Conservation (phyloP, 371 early-diverging fungal species). For the Circinella umbellata region DNA sequence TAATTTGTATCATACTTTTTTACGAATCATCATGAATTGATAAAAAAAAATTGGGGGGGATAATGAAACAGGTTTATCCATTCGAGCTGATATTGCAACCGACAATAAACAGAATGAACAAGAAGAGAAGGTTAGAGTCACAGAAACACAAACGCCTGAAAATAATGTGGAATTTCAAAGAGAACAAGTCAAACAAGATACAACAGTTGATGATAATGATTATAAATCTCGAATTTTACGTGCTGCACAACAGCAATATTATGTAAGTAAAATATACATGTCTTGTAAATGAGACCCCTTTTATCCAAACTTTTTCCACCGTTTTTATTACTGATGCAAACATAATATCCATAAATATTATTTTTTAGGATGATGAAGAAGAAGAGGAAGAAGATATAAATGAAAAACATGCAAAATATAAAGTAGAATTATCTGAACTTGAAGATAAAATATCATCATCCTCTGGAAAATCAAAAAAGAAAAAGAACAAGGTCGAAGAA, state of each 20-base stretch:
- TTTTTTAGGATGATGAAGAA: constrained; percentile 21
- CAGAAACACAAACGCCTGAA: neutral
- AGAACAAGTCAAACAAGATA: neutral
- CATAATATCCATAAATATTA: too few species aligned
- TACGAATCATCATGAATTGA: too few species aligned
- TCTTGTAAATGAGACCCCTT: too few species aligned
- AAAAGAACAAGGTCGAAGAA: constrained; percentile 29
- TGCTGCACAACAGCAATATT: constrained; percentile 35
- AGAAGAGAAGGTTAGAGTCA: neutral
- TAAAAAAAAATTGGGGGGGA: too few species aligned
- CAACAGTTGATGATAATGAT: constrained; percentile 21
- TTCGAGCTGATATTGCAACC: constrained; percentile 9
- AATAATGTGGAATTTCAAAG: neutral
- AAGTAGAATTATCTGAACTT: constrained; percentile 27
- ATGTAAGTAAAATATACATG: constrained; percentile 24
- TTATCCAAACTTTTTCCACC: too few species aligned
- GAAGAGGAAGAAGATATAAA: constrained; percentile 34
- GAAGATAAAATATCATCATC: constrained; percentile 31
- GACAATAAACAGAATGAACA: neutral
- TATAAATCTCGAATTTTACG: constrained; percentile 37
- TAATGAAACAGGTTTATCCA: constrained; percentile 3
- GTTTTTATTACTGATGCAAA: too few species aligned
- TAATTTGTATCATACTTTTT: too few species aligned
- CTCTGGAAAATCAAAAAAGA: constrained; percentile 32
- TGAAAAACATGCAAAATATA: constrained; percentile 34